phyloP scores from a whole-genome alignment of 2,329 filamentous ascomycete species.

The Chrysoporthe cubensis region DNA sequence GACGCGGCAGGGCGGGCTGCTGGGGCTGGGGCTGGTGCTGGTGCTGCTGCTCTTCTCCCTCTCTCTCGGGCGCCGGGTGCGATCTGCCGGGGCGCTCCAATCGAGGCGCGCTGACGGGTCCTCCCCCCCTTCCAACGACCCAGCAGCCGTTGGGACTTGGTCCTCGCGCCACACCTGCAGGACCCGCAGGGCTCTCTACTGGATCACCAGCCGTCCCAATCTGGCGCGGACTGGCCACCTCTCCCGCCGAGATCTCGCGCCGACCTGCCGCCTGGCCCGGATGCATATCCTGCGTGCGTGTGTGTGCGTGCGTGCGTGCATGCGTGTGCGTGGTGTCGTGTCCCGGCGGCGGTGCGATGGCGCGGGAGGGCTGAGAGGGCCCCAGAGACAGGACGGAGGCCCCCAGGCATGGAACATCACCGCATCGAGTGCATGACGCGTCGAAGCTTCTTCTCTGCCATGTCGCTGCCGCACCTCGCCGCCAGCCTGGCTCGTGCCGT shows the following conservation, averaged over 20 bases:
- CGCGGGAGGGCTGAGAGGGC: conserved; percentile 2
- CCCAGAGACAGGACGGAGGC: conserved; percentile 16
- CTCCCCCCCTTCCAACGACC: not conserved
- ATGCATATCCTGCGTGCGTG: no score
- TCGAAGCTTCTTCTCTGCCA: conserved; percentile 25
- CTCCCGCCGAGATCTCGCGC: conserved; percentile 14
- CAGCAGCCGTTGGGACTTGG: not conserved
- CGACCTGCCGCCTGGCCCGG: no score
- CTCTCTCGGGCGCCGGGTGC: not conserved
- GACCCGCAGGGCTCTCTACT: not conserved
- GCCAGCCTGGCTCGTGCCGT: conserved; percentile 31
- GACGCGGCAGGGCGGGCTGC: not conserved
- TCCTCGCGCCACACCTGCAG: not conserved
- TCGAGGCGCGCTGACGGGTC: not conserved
- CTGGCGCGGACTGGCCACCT: conserved; percentile 17
- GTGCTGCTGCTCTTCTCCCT: not conserved
- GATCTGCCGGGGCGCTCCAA: not conserved
- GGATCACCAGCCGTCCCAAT: not conserved
- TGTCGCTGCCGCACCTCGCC: conserved; percentile 31
- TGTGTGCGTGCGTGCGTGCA: no score
- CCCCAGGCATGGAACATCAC: conserved; percentile 16
- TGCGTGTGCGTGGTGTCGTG: conserved; percentile 6
- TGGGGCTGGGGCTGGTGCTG: no score
- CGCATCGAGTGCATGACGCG: conserved; percentile 28
- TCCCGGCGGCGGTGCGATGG: conserved; percentile 8